A percentile compares a stretch with the other conserved stretches of the same genome.
Evolutionary conservation across 1,139 yeast species (phyloP).

Genomic region (Candida labiduridarum): DNA sequence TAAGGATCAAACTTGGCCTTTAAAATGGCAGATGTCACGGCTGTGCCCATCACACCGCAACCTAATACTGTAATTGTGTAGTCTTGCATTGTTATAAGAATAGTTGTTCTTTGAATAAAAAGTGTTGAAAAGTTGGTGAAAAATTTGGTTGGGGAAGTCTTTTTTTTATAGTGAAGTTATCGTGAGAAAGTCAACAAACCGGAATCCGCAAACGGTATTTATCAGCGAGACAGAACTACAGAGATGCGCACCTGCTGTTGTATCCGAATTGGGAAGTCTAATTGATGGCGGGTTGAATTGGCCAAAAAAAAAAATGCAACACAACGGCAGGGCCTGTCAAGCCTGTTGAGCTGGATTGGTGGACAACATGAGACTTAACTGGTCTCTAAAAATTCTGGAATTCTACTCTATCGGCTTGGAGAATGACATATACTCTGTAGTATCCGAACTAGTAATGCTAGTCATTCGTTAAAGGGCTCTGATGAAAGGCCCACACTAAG

Average conservation of each 20-base stretch:
- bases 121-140: neutral
- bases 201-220: neutral
- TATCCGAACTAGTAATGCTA: too few species aligned
- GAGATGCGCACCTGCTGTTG: neutral
- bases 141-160: neutral
- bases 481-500: neutral
- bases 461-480: too few species aligned
- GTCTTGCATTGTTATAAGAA: conserved; percentile 30
- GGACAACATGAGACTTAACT: too few species aligned
- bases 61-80: conserved; percentile 83
- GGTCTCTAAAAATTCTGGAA: too few species aligned
- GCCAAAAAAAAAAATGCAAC: neutral
- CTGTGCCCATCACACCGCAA: conserved; percentile 96
- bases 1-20: conserved; percentile 49
- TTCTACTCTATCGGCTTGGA: too few species aligned
- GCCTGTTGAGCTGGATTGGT: too few species aligned
- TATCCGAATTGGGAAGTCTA: conserved; percentile 10
- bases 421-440: too few species aligned
- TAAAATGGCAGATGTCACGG: conserved; percentile 82
- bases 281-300: too few species aligned
- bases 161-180: neutral
- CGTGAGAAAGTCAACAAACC: neutral
- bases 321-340: neutral
- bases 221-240: conserved; percentile 3
- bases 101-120: neutral